Evolutionary conservation across 2,329 filamentous ascomycete species (phyloP).

Genomic region (Sporothrix globosa): DNA sequence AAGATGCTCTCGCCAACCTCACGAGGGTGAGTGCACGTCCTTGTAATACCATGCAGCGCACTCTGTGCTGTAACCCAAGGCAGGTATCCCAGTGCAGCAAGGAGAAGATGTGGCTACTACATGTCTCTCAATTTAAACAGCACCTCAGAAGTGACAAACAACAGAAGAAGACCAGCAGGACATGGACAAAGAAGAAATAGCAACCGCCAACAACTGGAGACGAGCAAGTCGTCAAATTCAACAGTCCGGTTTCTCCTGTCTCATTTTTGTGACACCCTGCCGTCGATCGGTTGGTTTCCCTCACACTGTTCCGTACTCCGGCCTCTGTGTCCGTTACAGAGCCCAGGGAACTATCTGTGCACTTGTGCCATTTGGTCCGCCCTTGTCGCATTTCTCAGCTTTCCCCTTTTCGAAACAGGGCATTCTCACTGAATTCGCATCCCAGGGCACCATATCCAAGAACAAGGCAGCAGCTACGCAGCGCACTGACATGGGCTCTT

Average conservation of each 20-base stretch:
- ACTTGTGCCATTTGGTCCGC: constrained; percentile 4
- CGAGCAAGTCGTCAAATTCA: neutral
- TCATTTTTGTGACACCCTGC: constrained; percentile 29
- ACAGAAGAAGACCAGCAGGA: neutral
- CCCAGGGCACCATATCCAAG: constrained; percentile 1
- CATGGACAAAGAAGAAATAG: neutral
- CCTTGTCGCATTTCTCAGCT: constrained; percentile 2
- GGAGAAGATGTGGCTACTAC: constrained; percentile 6
- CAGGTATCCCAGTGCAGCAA: neutral
- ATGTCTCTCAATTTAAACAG: neutral
- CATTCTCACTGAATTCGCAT: constrained; percentile 28
- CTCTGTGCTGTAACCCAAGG: neutral
- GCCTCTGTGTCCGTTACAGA: constrained; percentile 15
- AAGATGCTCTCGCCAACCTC: too few species aligned
- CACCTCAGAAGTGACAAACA: neutral
- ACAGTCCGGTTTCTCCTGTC: constrained; percentile 23
- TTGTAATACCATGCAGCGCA: neutral
- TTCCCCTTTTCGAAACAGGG: constrained; percentile 25
- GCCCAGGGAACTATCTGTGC: neutral
- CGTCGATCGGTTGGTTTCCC: constrained; percentile 22
- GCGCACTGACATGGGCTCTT: neutral
- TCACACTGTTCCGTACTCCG: constrained; percentile 10
- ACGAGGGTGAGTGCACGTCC: too few species aligned
- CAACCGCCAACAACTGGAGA: neutral
- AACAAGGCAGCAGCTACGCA: constrained; percentile 15